Conservation (phyloP, 78 protist species). For the Monosiga brevicollis region DNA sequence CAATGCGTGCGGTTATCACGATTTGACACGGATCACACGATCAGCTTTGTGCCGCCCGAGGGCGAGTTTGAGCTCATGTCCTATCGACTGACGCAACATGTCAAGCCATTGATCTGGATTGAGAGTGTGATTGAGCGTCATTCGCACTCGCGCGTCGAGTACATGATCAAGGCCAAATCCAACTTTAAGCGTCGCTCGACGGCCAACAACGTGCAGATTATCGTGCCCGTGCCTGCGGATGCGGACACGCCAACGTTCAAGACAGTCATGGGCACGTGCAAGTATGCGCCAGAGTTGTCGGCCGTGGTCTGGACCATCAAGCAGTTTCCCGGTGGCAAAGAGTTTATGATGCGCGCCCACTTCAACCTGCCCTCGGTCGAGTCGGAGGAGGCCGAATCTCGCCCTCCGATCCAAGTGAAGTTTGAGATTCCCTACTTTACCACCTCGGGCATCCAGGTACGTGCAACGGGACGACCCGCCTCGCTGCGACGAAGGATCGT, state of each 20-base stretch:
- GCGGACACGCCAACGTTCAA: conserved; percentile 90
- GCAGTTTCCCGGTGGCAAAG: conserved; percentile 85
- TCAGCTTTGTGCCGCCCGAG: conserved; percentile 97
- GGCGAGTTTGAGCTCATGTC: conserved; percentile 98
- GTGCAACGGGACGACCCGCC: no score
- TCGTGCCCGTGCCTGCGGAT: conserved; percentile 93
- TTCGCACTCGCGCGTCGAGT: conserved; percentile 78
- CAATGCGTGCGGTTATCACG: conserved; percentile 93
- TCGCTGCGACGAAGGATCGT: no score
- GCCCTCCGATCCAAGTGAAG: conserved; percentile 84
- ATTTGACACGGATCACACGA: conserved; percentile 92
- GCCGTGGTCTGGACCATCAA: conserved; percentile 91
- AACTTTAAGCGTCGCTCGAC: conserved; percentile 80
- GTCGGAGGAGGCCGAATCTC: conserved; percentile 48
- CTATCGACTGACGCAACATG: conserved; percentile 89
- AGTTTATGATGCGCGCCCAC: conserved; percentile 79
- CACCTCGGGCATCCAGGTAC: conserved; percentile 85
- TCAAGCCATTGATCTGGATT: conserved; percentile 91
- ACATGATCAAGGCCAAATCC: conserved; percentile 84
- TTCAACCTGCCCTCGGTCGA: conserved; percentile 81
- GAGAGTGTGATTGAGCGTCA: conserved; percentile 77
- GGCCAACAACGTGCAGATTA: conserved; percentile 88
- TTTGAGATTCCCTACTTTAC: conserved; percentile 98
- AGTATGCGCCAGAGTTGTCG: conserved; percentile 89
- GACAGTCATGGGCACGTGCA: conserved; percentile 72